Base-by-base conservation (phyloP, 179 eudicot genomes). In the Silene noctiflora region DNA sequence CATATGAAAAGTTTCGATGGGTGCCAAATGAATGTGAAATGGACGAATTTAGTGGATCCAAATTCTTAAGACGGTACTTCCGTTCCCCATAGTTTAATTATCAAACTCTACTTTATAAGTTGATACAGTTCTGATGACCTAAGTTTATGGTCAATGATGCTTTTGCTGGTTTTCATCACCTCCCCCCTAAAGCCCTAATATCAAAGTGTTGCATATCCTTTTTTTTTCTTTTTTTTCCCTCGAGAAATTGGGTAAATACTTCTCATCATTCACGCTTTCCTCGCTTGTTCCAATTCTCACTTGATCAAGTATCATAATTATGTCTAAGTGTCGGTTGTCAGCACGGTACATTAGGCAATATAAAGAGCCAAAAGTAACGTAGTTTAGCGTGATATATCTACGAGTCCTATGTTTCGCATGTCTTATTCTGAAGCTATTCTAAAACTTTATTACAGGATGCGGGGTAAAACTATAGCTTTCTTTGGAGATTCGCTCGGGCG, bases 401-500 rank as follows among this genome's bases (percentile, higher is more conserved):
- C 4, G 20, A 56, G 51, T 42, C 46, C 20, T 73, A 29, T 29
- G 66, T 20, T 51, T 29, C 31, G 60, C 42, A 11, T 33, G 7
- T 67, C 48, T 2, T 72, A 76, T 68, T 8, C 75, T 81, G 20
- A 74, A 69, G 55, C 44, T 69, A 25, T 29, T 69, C 48, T 63
- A 1, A 65, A 17, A 63, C 25, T 78, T 66, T 31, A 46, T 51
- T 59, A 16, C 90, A 93, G 98, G 87, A 89, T 89, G 98, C 87
- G 82, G 83, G 73, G 87, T 80, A 93, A 88, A 84, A 91, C 96
- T 24, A 19, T 93, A 59, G 98, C 96, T 77, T 88, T 93, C 67
- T 79, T 93, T 1, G 98, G 98, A 65, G 98, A 93, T 76, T 93
- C 98, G 0, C 85, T 93, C 67, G 96, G 87, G 35, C 76, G 98